These are phyloP conservation scores for Yarrowia porcina DNA, from an alignment of 805 yeast species.

Conservation along the genomic window DNA sequence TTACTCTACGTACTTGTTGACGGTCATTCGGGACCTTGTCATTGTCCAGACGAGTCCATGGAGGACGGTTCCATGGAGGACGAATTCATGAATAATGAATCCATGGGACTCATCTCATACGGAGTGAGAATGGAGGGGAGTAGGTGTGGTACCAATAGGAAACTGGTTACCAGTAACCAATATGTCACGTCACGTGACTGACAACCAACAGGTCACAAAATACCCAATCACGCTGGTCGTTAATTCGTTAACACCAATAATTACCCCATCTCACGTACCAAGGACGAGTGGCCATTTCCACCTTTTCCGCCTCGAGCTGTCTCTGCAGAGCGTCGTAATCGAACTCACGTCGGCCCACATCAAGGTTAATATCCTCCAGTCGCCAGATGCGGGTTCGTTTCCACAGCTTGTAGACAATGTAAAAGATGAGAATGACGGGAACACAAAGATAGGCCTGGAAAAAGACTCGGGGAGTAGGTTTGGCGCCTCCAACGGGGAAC, in stretches of 20 bases:
- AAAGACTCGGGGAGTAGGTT: conserved; percentile 46
- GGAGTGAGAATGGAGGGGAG: not conserved
- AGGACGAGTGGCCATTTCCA: conserved; percentile 45
- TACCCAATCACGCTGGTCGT: no score
- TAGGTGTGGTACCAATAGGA: no score
- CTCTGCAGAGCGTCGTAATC: conserved; percentile 52
- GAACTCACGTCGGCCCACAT: conserved; percentile 56
- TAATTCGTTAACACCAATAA: conserved; percentile 45
- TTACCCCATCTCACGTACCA: conserved; percentile 45
- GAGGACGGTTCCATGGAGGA: no score
- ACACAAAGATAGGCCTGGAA: conserved; percentile 64
- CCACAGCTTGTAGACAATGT: conserved; percentile 56
- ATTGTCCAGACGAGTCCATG: no score
- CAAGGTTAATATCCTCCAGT: conserved; percentile 54
- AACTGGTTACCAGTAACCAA: no score
- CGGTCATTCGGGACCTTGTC: conserved; percentile 15
- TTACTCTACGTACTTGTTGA: not conserved
- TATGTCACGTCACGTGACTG: no score
- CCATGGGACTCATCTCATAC: conserved; percentile 10
- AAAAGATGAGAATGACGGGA: conserved; percentile 58
- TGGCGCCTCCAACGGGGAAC: conserved; percentile 60
- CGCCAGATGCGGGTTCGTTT: conserved; percentile 43
- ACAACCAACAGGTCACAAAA: no score
- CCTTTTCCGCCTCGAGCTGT: conserved; percentile 52
- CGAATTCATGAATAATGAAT: no score